Base-by-base conservation (phyloP, 1,139 yeast species). In the Zygotorulaspora mrakii region DNA sequence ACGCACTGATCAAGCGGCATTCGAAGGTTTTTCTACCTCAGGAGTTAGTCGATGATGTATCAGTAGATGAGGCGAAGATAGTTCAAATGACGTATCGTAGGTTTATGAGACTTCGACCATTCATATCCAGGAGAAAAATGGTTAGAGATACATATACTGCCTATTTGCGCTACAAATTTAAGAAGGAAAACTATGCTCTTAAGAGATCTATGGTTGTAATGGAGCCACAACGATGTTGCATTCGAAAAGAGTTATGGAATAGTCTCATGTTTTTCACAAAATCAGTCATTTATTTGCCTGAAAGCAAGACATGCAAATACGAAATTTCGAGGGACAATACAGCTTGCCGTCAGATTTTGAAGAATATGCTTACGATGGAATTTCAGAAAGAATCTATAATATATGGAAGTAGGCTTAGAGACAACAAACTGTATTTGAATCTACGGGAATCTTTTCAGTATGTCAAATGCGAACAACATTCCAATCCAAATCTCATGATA, bases 111-210 rank as follows among this genome's bases (percentile, higher is more conserved):
- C 43, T 60, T 10, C 43, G 39, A 20, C 57, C 58, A 1, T 54
- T 58, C 17, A 35, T 60, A 4, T 57, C 64, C 0, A 44, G 43
- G 13, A 45, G 55, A 8, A 37, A 31, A 11, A 54, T 52, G 58
- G 49, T 59, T 0, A 45, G 44, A 39, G 37, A 44, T 4, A 55
- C 57, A 0, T 60, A 57, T 35, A 43, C 43, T 2, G 52, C 49
- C 3, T 60, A 60, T 35, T 30, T 60, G 8, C 45, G 55, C 14
- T 53, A 54, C 35, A 60, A 59, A 42, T 59, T 52, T 31, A 49
- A 34, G 26, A 34, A 45, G 9, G 65, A 60, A 39, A 42, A 59
- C 32, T 57, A 52, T 37, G 42, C 38, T 10, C 26, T 46, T 33
- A 58, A 55, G 37, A 39, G 55, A 6, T 40, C 46, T 5, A 17